A percentile compares a stretch with the other conserved stretches of the same genome.
Conservation (phyloP, 164 flowering plant genomes). For the Macadamia integrifolia region DNA sequence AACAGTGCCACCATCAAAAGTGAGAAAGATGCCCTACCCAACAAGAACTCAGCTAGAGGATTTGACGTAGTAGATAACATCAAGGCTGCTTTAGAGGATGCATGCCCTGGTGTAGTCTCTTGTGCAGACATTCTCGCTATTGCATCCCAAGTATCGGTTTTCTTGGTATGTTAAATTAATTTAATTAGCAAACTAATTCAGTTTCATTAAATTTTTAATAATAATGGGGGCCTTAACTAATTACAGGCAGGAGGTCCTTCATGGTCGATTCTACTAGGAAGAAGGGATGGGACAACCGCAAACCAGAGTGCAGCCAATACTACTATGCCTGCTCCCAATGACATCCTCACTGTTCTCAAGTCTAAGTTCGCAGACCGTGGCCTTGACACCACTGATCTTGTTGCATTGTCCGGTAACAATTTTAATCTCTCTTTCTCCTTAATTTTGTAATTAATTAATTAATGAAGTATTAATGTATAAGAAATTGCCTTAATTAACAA, state of each 20-base stretch:
- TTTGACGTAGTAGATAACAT: conserved; percentile 30
- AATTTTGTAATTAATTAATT: too few species aligned
- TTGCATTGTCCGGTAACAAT: not conserved
- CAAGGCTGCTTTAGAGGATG: conserved; percentile 28
- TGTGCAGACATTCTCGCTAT: conserved; percentile 44
- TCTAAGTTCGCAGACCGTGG: not conserved
- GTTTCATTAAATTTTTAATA: not conserved
- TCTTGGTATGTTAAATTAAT: conserved; percentile 17
- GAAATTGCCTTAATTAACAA: not conserved
- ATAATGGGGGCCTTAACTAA: not conserved
- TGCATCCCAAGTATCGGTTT: conserved; percentile 31
- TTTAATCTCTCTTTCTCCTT: too few species aligned
- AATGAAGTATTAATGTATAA: too few species aligned
- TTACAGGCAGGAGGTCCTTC: not conserved
- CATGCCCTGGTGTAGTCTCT: conserved; percentile 35
- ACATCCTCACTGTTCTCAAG: not conserved
- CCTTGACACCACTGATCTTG: not conserved
- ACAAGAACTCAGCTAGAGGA: conserved; percentile 24
- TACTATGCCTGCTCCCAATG: not conserved
- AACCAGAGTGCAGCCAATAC: too few species aligned
- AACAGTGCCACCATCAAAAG: conserved; percentile 17
- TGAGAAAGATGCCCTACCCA: conserved; percentile 35
- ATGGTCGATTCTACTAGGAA: not conserved
- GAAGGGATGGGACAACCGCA: not conserved
- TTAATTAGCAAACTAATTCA: too few species aligned